Evolutionary conservation across 2,329 filamentous ascomycete species (phyloP), one percentile per base, ranked within the genome.

Genomic region (Boeremia exigua): DNA sequence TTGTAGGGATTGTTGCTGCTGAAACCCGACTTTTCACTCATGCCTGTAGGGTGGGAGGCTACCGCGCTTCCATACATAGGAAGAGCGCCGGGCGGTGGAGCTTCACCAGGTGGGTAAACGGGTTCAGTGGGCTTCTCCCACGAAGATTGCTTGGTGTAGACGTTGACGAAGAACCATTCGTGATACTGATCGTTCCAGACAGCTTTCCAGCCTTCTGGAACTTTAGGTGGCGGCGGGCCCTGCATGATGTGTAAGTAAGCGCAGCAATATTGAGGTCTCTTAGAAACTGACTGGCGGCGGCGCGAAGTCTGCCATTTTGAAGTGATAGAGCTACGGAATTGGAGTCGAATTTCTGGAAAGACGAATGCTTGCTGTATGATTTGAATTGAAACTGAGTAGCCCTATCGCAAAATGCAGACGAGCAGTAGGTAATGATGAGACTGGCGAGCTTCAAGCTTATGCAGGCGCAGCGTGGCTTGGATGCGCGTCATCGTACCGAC

Each of bases 151-250:
- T 95, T 95, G 62, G 92, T 96, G 76, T 88, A 85, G 58, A 90
- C 85, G 79, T 97, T 95, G 58, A 96, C 90, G 79, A 90, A 97
- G 84, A 95, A 96, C 88, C 91, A 96, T 83, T 95, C 89, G 69
- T 88, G 88, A 80, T 96, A 96, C 70, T 95, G 87, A 0, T 89
- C 60, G 75, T 96, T 95, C 85, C 88, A 96, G 62, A 91, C 85
- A 10, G 88, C 89, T 70, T 90, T 87, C 90, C 91, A 97, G 67
- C 92, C 92, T 68, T 90, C 88, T 2, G 91, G 92, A 4, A 87
- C 80, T 51, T 78, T 78, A 12, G 84, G 85, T 12, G 85, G 85
- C 27, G 86, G 86, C 38, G 84, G 84, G 15, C 76, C 76, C 75
- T 78, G 37, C 14, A 34, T 29, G 19, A 10, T 8, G 39, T 45